Percentiles rank a stretch among this genome's conserved stretches.
phyloP scores from a whole-genome alignment of 495 filamentous ascomycete genomes.

The Tuber magnatum region DNA sequence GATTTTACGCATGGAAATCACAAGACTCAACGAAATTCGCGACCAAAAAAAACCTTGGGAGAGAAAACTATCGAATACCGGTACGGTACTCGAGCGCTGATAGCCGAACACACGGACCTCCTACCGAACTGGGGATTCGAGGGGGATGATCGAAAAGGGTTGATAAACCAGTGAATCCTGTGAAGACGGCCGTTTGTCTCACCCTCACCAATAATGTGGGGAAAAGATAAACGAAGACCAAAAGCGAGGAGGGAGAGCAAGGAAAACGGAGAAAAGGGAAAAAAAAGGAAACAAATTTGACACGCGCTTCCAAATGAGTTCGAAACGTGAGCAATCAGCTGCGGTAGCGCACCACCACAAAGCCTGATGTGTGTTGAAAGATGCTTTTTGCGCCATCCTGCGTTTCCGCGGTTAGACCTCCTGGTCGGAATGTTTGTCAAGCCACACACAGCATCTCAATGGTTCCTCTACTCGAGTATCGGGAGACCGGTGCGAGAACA shows the following conservation, averaged over 20 bases:
- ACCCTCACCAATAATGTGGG: not conserved
- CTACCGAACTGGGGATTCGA: not conserved
- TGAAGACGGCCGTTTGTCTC: not conserved
- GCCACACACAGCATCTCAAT: not conserved
- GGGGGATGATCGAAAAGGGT: not conserved
- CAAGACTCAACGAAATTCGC: not conserved
- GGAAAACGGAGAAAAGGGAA: conserved; percentile 8
- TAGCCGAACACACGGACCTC: not conserved
- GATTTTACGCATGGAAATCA: not conserved
- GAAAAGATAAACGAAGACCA: not conserved
- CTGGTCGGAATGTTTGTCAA: conserved; percentile 10
- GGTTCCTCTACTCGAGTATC: not conserved
- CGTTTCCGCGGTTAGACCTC: conserved; percentile 10
- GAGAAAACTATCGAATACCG: not conserved
- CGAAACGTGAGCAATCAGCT: not conserved
- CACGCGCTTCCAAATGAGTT: not conserved
- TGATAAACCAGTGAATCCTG: not conserved
- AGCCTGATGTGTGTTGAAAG: not conserved
- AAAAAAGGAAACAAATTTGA: not conserved
- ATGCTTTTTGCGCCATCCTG: conserved; percentile 27
- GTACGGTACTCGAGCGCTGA: not conserved
- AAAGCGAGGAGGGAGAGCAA: not conserved
- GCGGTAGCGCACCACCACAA: not conserved
- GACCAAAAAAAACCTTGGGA: not conserved
- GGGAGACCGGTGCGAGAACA: too few relatives aligned